These are phyloP conservation scores for Neurospora sp. DNA, from an alignment of 495 filamentous ascomycete genomes.

Conservation along the genomic window DNA sequence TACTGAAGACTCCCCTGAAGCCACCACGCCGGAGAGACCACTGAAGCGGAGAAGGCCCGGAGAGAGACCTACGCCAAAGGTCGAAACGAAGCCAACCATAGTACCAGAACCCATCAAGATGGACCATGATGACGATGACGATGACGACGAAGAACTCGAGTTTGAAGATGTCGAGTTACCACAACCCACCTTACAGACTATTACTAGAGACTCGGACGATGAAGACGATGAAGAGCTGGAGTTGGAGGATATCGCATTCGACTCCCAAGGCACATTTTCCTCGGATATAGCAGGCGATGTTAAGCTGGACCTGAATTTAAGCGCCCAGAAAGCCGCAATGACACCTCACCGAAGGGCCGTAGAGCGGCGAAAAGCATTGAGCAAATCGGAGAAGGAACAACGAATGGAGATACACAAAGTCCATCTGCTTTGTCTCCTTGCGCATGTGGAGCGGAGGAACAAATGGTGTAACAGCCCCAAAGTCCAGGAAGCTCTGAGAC, in stretches of 20 bases:
- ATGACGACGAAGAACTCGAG: slow-evolving; percentile 19
- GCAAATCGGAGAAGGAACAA: slow-evolving; percentile 56
- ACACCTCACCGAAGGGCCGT: slow-evolving; percentile 12
- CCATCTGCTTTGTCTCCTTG: slow-evolving; percentile 73
- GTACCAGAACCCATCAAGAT: background rate
- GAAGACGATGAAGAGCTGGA: slow-evolving; percentile 23
- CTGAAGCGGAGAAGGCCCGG: slow-evolving; percentile 31
- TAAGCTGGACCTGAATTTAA: slow-evolving; percentile 49
- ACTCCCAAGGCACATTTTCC: slow-evolving; percentile 5
- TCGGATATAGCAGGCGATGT: slow-evolving; percentile 27
- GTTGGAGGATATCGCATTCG: slow-evolving; percentile 28
- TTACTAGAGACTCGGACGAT: slow-evolving; percentile 18
- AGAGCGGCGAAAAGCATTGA: slow-evolving; percentile 51
- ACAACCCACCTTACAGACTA: slow-evolving; percentile 17
- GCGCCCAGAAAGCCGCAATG: slow-evolving; percentile 30
- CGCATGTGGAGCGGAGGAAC: slow-evolving; percentile 66
- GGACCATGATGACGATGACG: slow-evolving; percentile 14
- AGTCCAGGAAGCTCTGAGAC: slow-evolving; percentile 50
- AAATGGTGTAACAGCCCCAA: slow-evolving; percentile 75
- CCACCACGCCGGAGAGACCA: slow-evolving; percentile 16
- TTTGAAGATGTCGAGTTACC: slow-evolving; percentile 29
- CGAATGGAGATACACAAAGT: slow-evolving; percentile 74
- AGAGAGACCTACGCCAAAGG: slow-evolving; percentile 17
- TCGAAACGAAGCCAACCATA: slow-evolving; percentile 5
- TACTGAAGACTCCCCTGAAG: background rate